Percentiles rank a stretch among this genome's conserved stretches.
Evolutionary conservation across 345 rosid genomes (phyloP).

Genomic region (Citrus medica): DNA sequence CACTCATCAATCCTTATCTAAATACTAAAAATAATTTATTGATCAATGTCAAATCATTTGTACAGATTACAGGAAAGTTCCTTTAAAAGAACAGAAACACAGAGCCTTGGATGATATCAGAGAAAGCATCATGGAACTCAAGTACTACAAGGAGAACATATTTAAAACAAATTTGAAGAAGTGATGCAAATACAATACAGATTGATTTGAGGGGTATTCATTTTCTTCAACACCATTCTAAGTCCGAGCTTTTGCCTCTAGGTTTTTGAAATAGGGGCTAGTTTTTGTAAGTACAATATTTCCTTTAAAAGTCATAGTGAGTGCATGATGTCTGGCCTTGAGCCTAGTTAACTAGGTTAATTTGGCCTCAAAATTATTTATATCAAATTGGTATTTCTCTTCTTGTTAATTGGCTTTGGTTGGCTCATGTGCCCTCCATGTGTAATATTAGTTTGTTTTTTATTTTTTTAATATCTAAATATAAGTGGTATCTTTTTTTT

Average conservation of each 20-base stretch:
- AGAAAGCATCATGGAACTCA: slow-evolving; percentile 80
- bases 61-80: slow-evolving; percentile 59
- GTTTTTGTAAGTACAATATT: background rate
- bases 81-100: slow-evolving; percentile 66
- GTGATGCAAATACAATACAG: slow-evolving; percentile 19
- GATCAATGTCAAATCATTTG: slow-evolving; percentile 12
- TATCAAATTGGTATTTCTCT: background rate
- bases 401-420: background rate
- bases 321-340: background rate
- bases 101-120: slow-evolving; percentile 89
- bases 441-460: no score
- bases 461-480: no score
- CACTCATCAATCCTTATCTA: background rate
- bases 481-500: no score
- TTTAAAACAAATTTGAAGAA: slow-evolving; percentile 49
- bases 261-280: background rate
- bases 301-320: background rate
- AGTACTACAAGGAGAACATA: slow-evolving; percentile 66
- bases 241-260: background rate
- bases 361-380: background rate
- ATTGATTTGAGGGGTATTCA: background rate
- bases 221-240: background rate
- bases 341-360: background rate
- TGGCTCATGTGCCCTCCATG: no score
- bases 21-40: background rate